Conservation (phyloP, 192 early-diverging fungal genomes). For the Rhizophlyctis rosea region DNA sequence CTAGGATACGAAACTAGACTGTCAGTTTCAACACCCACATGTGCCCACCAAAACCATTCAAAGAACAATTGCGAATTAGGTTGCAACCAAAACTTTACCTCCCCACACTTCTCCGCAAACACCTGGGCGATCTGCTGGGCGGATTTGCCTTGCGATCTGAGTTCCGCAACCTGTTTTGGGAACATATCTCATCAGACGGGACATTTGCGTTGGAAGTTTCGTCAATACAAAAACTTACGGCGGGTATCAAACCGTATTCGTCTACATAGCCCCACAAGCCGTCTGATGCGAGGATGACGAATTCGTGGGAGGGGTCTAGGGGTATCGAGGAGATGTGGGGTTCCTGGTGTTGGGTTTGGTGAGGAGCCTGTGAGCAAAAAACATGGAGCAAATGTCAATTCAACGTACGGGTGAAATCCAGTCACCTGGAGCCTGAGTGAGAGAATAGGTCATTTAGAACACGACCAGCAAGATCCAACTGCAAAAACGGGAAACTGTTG, state of each 20-base stretch:
- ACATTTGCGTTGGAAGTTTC: too few relatives aligned
- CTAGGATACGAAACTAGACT: background rate
- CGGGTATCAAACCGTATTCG: constrained; percentile 11
- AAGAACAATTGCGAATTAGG: background rate
- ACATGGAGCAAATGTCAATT: background rate
- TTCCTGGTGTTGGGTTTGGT: constrained; percentile 6
- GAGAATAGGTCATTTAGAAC: too few relatives aligned
- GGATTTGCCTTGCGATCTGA: constrained; percentile 13
- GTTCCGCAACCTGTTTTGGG: constrained; percentile 23
- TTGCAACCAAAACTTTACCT: constrained; percentile 6
- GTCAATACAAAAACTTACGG: constrained; percentile 5
- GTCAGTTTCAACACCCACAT: too few relatives aligned
- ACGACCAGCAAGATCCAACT: too few relatives aligned
- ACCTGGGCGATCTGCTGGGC: constrained; percentile 20
- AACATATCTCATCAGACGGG: too few relatives aligned
- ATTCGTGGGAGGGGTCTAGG: constrained; percentile 14
- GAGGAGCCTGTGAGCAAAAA: background rate
- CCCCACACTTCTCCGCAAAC: constrained; percentile 11
- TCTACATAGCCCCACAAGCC: constrained; percentile 23
- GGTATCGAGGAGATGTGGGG: constrained; percentile 8
- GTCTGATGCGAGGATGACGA: constrained; percentile 26
- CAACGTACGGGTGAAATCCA: constrained; percentile 29
- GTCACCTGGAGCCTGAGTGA: constrained; percentile 12
- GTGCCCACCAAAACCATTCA: background rate
- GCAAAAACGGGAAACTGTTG: too few relatives aligned